Evolutionary conservation across 2,329 filamentous ascomycete genomes (phyloP), one percentile per base, ranked within the genome.

Genomic region (Neofusicoccum laricinum): DNA sequence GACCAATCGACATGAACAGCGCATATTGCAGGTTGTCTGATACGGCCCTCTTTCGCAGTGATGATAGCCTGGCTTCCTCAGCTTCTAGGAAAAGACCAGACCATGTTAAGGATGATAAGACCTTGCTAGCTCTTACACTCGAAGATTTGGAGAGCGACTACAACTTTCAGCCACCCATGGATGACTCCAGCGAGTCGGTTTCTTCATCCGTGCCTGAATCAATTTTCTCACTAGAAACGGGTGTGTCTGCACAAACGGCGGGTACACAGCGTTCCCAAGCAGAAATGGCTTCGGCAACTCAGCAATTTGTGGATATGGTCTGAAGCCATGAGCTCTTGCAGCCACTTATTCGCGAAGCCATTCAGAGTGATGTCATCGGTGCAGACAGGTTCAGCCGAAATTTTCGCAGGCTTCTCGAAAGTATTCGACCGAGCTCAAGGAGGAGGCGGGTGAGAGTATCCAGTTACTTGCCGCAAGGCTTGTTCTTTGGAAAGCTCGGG

Each of bases 11-110:
- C 71, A 85, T 90, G 76, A 86, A 84, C 65, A 89, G 82, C 67
- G 88, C 90, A 3, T 91, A 93, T 72, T 83, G 88, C 57, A 85
- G 86, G 65, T 78, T 92, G 17, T 92, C 90, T 1, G 89, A 93
- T 72, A 89, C 89, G 11, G 88, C 88, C 58, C 77, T 93, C 49
- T 82, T 86, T 3, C 83, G 83, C 34, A 87, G 88, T 4, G 83
- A 86, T 17, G 88, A 89, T 32, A 85, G 81, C 58, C 77, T 94
- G 36, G 83, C 88, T 6, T 80, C 82, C 57, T 79, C 91, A 21
- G 84, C 88, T n/a, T 73, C 68, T 67, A 83, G 85, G 58, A 89
- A 88, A 69, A 76, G 73, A 17, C 75, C 75, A 45, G 73, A 78
- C 64, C 74, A 72, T 8, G 45, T 67, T n/a, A 73, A 71, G 62